phyloP scores from a whole-genome alignment of 208 protist genomes.

The Wallacemonas sp. region DNA sequence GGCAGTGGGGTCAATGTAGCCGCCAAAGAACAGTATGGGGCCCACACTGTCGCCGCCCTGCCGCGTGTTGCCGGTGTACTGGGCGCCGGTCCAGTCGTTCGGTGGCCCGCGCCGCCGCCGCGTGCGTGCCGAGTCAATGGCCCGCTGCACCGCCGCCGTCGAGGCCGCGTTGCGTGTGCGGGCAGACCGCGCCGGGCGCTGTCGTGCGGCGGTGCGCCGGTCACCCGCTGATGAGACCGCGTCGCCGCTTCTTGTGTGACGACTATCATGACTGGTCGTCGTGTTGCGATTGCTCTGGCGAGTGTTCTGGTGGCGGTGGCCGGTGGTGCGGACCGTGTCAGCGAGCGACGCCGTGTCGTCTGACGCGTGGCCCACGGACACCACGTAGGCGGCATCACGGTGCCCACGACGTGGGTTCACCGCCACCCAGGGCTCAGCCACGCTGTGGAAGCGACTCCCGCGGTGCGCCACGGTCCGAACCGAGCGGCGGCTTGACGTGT shows the following conservation, averaged over 20 bases:
- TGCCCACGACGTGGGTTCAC: background rate
- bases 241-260: background rate
- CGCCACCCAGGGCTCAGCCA: background rate
- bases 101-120: background rate
- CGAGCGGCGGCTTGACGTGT: conserved; percentile 9
- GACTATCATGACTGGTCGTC: background rate
- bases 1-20: background rate
- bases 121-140: background rate
- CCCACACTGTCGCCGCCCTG: background rate
- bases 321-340: no score
- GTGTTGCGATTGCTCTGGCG: background rate
- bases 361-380: background rate
- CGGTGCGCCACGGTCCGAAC: conserved; percentile 9
- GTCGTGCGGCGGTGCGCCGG: no score
- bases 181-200: background rate
- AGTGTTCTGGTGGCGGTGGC: background rate
- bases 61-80: background rate
- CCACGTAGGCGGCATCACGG: background rate
- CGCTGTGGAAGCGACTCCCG: background rate
- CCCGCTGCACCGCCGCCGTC: conserved; percentile 1
- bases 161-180: background rate
- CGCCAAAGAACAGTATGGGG: background rate
- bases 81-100: conserved; percentile 4
- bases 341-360: background rate
- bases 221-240: background rate